These are phyloP conservation scores for Sporothrix brunneoviolacea DNA, from an alignment of 2,329 filamentous ascomycete genomes.

Conservation along the genomic window DNA sequence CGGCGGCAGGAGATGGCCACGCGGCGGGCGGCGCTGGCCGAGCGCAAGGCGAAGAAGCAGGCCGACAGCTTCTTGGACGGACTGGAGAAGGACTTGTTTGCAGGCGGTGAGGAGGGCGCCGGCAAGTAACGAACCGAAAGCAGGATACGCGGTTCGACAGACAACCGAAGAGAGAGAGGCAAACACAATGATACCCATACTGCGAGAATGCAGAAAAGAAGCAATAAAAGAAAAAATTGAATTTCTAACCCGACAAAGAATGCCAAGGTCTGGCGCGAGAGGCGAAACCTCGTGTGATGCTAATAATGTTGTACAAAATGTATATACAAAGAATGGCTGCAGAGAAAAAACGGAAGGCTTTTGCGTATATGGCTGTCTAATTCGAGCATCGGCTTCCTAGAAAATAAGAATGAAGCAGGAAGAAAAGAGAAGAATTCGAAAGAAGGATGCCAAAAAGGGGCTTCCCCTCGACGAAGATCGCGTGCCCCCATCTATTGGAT, in stretches of 20 bases:
- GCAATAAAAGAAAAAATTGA: not conserved
- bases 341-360: no score
- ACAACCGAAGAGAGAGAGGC: not conserved
- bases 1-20: constrained; percentile 58
- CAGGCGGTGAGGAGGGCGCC: not conserved
- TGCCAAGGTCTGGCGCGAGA: no score
- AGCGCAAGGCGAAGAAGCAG: constrained; percentile 32
- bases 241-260: no score
- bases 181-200: not conserved
- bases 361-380: no score
- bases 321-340: not conserved
- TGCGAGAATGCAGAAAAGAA: not conserved
- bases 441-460: not conserved
- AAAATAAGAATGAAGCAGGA: not conserved
- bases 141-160: not conserved
- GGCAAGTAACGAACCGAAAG: no score
- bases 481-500: constrained; percentile 34
- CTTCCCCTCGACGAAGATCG: no score
- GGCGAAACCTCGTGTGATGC: no score
- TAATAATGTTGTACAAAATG: not conserved
- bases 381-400: no score
- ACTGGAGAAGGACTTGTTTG: constrained; percentile 20
- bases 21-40: constrained; percentile 51
- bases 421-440: not conserved
- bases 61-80: constrained; percentile 32